Conservation (phyloP, 768 basidiomycete species). For the Candolleomyces aberdarensis region DNA sequence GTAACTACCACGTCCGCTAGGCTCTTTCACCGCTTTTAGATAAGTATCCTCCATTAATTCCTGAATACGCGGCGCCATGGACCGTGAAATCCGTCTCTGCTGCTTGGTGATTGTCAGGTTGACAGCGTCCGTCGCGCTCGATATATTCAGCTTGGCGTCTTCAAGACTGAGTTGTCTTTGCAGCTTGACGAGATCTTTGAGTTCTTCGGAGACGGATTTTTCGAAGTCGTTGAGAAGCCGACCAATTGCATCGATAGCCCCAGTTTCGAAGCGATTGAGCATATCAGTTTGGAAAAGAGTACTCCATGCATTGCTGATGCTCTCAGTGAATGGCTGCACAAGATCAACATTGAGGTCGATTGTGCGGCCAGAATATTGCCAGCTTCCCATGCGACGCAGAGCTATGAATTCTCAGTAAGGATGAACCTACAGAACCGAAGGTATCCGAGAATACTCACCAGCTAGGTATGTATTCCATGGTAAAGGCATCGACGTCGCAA, state of each 20-base stretch:
- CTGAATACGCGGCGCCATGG: too few relatives aligned
- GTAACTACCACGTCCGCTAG: too few relatives aligned
- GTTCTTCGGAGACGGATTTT: constrained; percentile 43
- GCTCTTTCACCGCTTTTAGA: too few relatives aligned
- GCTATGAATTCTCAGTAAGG: too few relatives aligned
- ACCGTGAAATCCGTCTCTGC: constrained; percentile 57
- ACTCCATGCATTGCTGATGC: constrained; percentile 54
- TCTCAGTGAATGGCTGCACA: constrained; percentile 50
- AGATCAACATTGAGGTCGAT: constrained; percentile 57
- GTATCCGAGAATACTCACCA: constrained; percentile 28
- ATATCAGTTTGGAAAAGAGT: constrained; percentile 57
- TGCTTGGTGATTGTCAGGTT: constrained; percentile 46
- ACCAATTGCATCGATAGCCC: constrained; percentile 33
- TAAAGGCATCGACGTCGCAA: constrained; percentile 34
- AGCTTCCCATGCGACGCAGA: constrained; percentile 44
- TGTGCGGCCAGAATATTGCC: constrained; percentile 38
- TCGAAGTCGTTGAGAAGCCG: constrained; percentile 48
- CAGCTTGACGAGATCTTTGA: constrained; percentile 46
- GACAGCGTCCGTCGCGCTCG: constrained; percentile 45
- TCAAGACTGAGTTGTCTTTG: constrained; percentile 51
- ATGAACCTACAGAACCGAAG: neutral
- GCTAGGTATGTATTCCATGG: constrained; percentile 54
- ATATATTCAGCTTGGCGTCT: constrained; percentile 47
- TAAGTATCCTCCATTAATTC: too few relatives aligned
- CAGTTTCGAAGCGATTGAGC: constrained; percentile 43